Evolutionary conservation across 352 stramenopile genomes (phyloP).

Genomic region (Globisporangium canariense): DNA sequence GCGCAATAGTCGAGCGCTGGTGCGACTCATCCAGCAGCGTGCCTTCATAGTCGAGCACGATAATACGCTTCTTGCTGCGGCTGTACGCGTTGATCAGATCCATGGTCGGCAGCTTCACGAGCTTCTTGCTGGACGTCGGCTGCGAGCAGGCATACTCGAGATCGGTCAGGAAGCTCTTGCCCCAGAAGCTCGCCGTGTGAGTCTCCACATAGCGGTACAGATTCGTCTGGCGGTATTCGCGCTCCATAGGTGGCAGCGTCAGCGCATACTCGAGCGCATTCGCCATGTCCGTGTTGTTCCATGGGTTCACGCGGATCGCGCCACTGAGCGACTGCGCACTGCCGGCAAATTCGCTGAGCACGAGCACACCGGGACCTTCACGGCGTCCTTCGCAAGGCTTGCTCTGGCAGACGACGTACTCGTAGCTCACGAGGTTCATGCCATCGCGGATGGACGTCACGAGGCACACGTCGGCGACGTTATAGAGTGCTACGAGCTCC

Average conservation of each 20-base stretch:
- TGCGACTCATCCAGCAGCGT: slow-evolving; percentile 38
- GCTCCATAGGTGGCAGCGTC: slow-evolving; percentile 74
- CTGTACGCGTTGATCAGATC: slow-evolving; percentile 59
- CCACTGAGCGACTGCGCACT: slow-evolving; percentile 84
- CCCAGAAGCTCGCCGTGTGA: slow-evolving; percentile 83
- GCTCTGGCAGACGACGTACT: slow-evolving; percentile 86
- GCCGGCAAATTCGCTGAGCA: slow-evolving; percentile 88
- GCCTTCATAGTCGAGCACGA: slow-evolving; percentile 87
- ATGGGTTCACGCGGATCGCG: slow-evolving; percentile 87
- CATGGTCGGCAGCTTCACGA: slow-evolving; percentile 53
- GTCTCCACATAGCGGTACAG: slow-evolving; percentile 86
- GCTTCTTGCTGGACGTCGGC: slow-evolving; percentile 44
- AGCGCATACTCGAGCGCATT: slow-evolving; percentile 79
- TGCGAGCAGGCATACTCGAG: slow-evolving; percentile 39
- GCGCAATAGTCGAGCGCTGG: slow-evolving; percentile 23
- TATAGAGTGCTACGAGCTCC: slow-evolving; percentile 88
- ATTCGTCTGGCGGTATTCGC: slow-evolving; percentile 85
- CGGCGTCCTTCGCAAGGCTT: slow-evolving; percentile 32
- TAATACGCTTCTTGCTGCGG: slow-evolving; percentile 69
- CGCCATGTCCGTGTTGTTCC: slow-evolving; percentile 84
- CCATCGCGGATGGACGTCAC: slow-evolving; percentile 87
- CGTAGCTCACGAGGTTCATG: slow-evolving; percentile 89
- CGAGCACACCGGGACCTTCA: slow-evolving; percentile 70
- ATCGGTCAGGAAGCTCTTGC: slow-evolving; percentile 75
- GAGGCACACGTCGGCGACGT: slow-evolving; percentile 85